These are phyloP conservation scores for Pseudogymnoascus pannorum DNA, from an alignment of 2,329 filamentous ascomycete species.

Conservation along the genomic window DNA sequence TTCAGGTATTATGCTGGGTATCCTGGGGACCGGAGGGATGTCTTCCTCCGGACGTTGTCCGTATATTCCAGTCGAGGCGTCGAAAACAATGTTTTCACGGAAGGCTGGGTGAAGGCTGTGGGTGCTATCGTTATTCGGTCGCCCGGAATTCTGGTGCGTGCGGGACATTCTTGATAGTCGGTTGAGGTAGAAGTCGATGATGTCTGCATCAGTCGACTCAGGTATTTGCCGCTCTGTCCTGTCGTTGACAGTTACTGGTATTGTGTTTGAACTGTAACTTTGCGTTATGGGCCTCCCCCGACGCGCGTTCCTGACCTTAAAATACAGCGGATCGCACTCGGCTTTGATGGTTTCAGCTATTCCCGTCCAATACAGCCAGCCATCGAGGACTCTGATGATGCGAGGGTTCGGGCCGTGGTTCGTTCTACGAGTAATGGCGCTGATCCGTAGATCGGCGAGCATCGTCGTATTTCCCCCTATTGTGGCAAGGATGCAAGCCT, in stretches of 20 bases:
- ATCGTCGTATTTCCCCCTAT: slow-evolving; percentile 38
- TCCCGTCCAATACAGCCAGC: slow-evolving; percentile 1
- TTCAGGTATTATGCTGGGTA: neutral
- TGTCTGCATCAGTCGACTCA: neutral
- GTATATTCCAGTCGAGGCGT: neutral
- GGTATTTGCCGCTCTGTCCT: neutral
- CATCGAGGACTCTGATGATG: neutral
- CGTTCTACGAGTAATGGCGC: slow-evolving; percentile 24
- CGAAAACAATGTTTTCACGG: neutral
- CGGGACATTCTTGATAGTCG: neutral
- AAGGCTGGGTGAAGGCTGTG: slow-evolving; percentile 5
- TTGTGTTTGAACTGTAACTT: neutral
- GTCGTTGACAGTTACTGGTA: neutral
- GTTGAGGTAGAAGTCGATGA: slow-evolving; percentile 1
- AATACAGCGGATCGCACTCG: neutral
- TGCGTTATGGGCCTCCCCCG: neutral
- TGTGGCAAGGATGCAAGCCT: slow-evolving; percentile 45
- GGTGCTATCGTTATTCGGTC: neutral
- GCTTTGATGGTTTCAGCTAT: neutral
- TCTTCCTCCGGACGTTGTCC: neutral
- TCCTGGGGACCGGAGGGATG: neutral
- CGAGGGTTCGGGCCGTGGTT: neutral
- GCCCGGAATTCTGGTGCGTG: neutral
- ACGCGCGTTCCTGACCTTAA: neutral
- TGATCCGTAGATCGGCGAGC: slow-evolving; percentile 39